Evolutionary conservation across 2,329 filamentous ascomycete species (phyloP), one percentile per base, ranked within the genome.

Genomic region (Talaromyces sp.): DNA sequence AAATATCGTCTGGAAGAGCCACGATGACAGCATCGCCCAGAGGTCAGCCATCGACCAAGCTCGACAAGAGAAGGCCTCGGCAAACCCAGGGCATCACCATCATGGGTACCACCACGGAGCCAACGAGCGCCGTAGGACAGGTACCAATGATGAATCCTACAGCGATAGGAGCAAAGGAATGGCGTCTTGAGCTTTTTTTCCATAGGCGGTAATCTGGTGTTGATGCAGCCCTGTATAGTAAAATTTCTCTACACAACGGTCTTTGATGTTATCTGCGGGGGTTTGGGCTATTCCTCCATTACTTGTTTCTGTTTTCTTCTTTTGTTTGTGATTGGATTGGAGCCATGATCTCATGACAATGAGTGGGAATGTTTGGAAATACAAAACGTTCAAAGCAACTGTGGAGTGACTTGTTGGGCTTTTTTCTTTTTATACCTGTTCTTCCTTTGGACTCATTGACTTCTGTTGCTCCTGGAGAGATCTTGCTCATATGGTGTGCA

Each of bases 1-100:
- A 43, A 91, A 90, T 73, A 90, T 99, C 67, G 89, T 95, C 71
- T 99, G 93, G 87, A 96, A 97, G 81, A 95, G 90, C 75, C 95
- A 99, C 78, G 93, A 97, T 74, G 92, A 94, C 69, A 97, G 92
- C 78, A 97, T 99, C 74, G 90, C 92, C 70, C 93, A 97, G 80
- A 88, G 93, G 70, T 91, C 90, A 35, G 91, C 91, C 22, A 93
- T 97, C 69, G 93, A 97, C 73, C 92, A 97, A 78, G 91, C 92
- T 64, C 90, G 93, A 68, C 92, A 94, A 71, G 93, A 97, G 74
- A 96, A 96, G 80, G 85, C 77, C 50, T 72, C 74, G 13, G 71
- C 73, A n/a, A 74, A 77, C 60, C 67, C 73, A 13, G 71, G 73
- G 37, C 68, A 74, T 56, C 75, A 77, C 50, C 73, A 76, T 50